Evolutionary conservation across 805 yeast species (phyloP).

Genomic region (Candida krabiensis): DNA sequence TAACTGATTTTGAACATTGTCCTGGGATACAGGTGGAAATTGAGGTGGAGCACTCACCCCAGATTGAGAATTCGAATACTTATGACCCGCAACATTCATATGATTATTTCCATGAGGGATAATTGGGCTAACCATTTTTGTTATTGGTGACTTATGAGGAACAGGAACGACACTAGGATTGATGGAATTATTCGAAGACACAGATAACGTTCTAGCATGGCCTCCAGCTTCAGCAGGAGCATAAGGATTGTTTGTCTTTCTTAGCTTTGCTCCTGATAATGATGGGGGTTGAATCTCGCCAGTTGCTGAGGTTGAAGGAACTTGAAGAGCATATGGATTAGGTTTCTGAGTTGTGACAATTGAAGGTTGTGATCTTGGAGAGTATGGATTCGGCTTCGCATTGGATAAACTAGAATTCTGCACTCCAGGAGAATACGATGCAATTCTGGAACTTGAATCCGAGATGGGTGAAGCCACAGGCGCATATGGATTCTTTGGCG

Average conservation of each 20-base stretch:
- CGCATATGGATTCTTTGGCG: conserved; percentile 4
- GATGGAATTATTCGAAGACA: conserved; percentile 20
- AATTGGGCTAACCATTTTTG: conserved; percentile 15
- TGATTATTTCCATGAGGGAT: conserved; percentile 1
- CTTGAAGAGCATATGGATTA: conserved; percentile 33
- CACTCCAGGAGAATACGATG: neutral
- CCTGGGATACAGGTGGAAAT: conserved; percentile 4
- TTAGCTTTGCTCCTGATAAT: conserved; percentile 1
- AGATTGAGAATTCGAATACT: conserved; percentile 2
- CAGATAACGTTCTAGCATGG: conserved; percentile 28
- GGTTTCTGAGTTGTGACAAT: conserved; percentile 14
- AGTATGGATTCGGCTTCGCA: conserved; percentile 12
- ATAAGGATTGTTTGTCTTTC: conserved; percentile 29
- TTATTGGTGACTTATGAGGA: conserved; percentile 24
- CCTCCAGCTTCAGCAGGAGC: conserved; percentile 34
- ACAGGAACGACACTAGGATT: conserved; percentile 32
- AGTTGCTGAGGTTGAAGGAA: conserved; percentile 2
- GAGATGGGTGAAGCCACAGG: conserved; percentile 6
- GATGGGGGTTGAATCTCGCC: conserved; percentile 4
- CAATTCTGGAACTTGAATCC: too few relatives aligned
- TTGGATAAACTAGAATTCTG: neutral
- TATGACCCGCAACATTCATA: conserved; percentile 1
- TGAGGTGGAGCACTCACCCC: conserved; percentile 2
- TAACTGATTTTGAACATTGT: neutral
- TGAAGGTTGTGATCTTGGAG: conserved; percentile 8